Conservation (phyloP, 768 basidiomycete species). For the Phanerodontia chrysosporium region DNA sequence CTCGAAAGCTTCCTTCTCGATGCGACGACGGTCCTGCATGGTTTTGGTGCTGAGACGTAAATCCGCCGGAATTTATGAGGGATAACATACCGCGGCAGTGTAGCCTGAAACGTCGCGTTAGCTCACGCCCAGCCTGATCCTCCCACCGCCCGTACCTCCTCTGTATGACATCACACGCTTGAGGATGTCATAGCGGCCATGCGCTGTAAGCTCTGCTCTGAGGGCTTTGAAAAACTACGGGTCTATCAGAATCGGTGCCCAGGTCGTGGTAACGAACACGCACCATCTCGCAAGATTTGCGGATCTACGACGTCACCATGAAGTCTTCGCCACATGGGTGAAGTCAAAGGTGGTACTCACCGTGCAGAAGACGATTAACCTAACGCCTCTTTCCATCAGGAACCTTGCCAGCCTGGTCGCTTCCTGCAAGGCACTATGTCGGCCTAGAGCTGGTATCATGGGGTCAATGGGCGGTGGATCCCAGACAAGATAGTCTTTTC, state of each 20-base stretch:
- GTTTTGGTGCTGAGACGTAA: too few species aligned
- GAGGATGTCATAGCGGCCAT: slow-evolving; percentile 73
- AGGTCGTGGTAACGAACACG: slow-evolving; percentile 18
- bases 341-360: slow-evolving; percentile 30
- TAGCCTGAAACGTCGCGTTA: slow-evolving; percentile 45
- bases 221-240: slow-evolving; percentile 75
- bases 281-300: slow-evolving; percentile 80
- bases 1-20: slow-evolving; percentile 84
- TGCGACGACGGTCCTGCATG: slow-evolving; percentile 69
- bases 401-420: slow-evolving; percentile 71
- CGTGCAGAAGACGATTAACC: slow-evolving; percentile 89
- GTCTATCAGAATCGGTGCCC: background rate
- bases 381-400: slow-evolving; percentile 76
- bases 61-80: too few species aligned
- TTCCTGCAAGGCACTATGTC: slow-evolving; percentile 57
- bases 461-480: slow-evolving; percentile 57
- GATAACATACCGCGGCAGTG: slow-evolving; percentile 59
- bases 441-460: slow-evolving; percentile 48
- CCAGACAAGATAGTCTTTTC: slow-evolving; percentile 82
- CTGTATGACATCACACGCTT: slow-evolving; percentile 77
- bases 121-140: background rate
- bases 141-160: slow-evolving; percentile 49
- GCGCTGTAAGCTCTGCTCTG: slow-evolving; percentile 62
- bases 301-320: slow-evolving; percentile 43
- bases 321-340: background rate